A percentile compares a stretch with the other conserved stretches of the same genome.
Conservation (phyloP, 2,329 filamentous ascomycete genomes). For the Orbilia blumenaviensis region DNA sequence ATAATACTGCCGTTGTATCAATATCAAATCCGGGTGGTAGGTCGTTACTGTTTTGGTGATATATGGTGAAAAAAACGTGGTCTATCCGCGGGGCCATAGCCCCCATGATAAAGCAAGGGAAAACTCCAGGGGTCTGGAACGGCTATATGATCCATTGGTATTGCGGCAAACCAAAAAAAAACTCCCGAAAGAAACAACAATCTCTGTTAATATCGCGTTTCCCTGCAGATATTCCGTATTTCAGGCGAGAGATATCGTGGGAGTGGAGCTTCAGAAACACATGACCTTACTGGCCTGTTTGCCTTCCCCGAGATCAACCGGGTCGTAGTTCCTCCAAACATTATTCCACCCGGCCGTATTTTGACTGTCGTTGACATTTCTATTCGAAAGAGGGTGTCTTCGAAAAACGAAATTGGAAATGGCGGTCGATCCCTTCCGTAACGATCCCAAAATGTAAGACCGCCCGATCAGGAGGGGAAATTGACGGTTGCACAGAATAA, state of each 20-base stretch:
- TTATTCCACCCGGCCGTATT: constrained; percentile 6
- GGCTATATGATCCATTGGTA: constrained; percentile 31
- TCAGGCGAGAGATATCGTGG: not conserved
- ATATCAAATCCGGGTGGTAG: constrained; percentile 20
- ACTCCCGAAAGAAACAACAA: constrained; percentile 41
- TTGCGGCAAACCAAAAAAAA: constrained; percentile 32
- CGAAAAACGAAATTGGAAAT: constrained; percentile 36
- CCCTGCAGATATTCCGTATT: constrained; percentile 41
- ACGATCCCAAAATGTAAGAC: constrained; percentile 1
- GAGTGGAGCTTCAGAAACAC: constrained; percentile 21
- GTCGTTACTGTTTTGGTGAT: constrained; percentile 1
- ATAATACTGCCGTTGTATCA: constrained; percentile 10
- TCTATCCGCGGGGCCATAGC: constrained; percentile 37
- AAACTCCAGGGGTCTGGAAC: constrained; percentile 24
- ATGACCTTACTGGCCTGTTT: constrained; percentile 18
- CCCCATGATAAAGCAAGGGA: constrained; percentile 36
- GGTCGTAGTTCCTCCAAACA: not conserved
- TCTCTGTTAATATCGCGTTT: constrained; percentile 45
- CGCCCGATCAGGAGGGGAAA: constrained; percentile 20
- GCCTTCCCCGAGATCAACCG: constrained; percentile 27
- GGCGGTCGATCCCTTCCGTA: constrained; percentile 34
- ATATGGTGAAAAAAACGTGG: constrained; percentile 40
- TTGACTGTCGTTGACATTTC: not conserved
- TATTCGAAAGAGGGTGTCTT: constrained; percentile 25
- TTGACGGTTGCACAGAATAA: constrained; percentile 49